Conservation (phyloP, 2,329 filamentous ascomycete species). For the Tolypocladium amazonense region DNA sequence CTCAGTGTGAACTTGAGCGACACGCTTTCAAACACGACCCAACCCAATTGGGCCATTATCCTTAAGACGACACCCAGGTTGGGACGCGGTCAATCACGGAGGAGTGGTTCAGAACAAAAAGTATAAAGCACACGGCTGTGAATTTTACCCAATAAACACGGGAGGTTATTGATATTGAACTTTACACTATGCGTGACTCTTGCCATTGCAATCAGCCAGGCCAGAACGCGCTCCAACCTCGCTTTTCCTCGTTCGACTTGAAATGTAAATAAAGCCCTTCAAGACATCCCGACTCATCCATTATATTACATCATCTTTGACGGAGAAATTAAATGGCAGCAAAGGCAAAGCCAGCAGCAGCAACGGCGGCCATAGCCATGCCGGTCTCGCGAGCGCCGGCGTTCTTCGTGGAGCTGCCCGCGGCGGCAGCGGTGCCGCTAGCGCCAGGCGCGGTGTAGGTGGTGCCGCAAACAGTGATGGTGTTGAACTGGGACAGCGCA, state of each 20-base stretch:
- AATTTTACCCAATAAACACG: not conserved
- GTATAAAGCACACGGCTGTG: not conserved
- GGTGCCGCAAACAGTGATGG: constrained; percentile 2
- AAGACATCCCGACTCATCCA: not conserved
- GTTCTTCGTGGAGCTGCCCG: constrained; percentile 1
- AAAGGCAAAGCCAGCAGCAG: constrained; percentile 17
- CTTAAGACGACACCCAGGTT: too few species aligned
- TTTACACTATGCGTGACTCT: not conserved
- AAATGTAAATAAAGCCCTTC: not conserved
- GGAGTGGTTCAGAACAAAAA: not conserved
- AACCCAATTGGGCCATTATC: not conserved
- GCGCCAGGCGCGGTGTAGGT: too few species aligned
- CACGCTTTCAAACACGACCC: not conserved
- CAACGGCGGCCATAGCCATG: constrained; percentile 18
- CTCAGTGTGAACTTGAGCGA: not conserved
- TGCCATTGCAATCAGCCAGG: not conserved
- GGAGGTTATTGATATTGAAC: not conserved
- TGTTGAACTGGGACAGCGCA: not conserved
- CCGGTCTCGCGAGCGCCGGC: constrained; percentile 15
- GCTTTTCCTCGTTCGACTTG: too few species aligned
- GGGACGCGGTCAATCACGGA: not conserved
- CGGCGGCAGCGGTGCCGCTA: constrained; percentile 5
- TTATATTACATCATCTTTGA: not conserved
- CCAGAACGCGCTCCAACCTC: not conserved
- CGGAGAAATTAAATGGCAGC: constrained; percentile 15